These are phyloP conservation scores for Acanthamoeba polyphaga DNA, from an alignment of 208 protist species.

Conservation along the genomic window DNA sequence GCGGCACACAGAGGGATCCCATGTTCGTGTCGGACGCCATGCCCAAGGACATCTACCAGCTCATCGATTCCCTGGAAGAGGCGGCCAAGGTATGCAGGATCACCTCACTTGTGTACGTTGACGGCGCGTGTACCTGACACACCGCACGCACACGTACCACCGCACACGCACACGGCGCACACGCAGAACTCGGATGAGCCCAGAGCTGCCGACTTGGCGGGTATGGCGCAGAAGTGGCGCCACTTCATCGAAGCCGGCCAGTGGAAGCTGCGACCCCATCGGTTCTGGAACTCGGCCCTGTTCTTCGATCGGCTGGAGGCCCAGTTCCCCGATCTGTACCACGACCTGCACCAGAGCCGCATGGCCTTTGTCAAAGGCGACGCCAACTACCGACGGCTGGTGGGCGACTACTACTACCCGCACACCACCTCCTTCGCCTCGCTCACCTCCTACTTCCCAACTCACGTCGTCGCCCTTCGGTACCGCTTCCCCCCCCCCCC, in stretches of 20 bases:
- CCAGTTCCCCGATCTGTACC: background rate
- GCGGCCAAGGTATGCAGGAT: background rate
- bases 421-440: constrained; percentile 35
- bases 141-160: too few species aligned
- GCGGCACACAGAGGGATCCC: background rate
- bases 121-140: too few species aligned
- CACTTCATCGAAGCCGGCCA: background rate
- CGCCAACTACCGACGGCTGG: constrained; percentile 60
- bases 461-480: background rate
- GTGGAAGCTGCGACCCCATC: constrained; percentile 32
- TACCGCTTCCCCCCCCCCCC: too few species aligned
- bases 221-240: background rate
- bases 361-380: constrained; percentile 57
- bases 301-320: constrained; percentile 35
- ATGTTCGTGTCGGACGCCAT: constrained; percentile 70
- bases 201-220: background rate
- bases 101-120: background rate
- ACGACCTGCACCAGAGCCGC: background rate
- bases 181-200: background rate
- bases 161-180: too few species aligned
- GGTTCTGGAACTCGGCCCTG: constrained; percentile 68
- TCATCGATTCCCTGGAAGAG: constrained; percentile 1
- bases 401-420: constrained; percentile 36
- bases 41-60: constrained; percentile 26
- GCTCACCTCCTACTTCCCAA: background rate